Base-by-base conservation (phyloP, 2,329 filamentous ascomycete species). In the Colletotrichum spaethianum region DNA sequence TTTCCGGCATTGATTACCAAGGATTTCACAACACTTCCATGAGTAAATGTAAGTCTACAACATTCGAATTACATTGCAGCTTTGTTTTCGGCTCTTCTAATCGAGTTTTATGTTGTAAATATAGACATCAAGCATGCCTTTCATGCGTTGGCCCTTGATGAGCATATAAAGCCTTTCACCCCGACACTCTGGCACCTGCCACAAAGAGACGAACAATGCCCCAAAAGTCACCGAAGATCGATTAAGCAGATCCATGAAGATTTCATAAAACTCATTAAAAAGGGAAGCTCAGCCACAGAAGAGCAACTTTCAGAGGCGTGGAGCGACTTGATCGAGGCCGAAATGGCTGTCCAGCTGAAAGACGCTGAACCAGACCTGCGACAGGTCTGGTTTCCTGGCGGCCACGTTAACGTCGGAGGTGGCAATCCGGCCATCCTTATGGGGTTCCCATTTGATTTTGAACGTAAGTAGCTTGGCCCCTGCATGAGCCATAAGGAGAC, bases 331-430 rank as follows among this genome's bases (percentile, higher is more conserved):
- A 38, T 71, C 2, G 59, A 50, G 2, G 7, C 4, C 3, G 36
- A 61, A 3, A 38, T 68, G n/a, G 26, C 11, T 5, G 40, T 57
- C 0, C 20, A 61, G 20, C 16, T 68, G 7, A 1, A 46, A 0
- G 48, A n/a, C 0, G 26, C 11, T 7, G 14, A 33, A 1, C 50
- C 67, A 6, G 4, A 69, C 11, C 28, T 74, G 5, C 7, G 18
- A 1, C 69, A 74, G 28, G 65, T 72, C 0, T 74, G 72, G 72
- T 74, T 74, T 26, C 69, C 69, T 1, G 72, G 72, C 0, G 36
- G 42, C 4, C 69, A 74, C 20, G 36, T 60, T 28, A 72, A 72
- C 23, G 44, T 74, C 20, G 69, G 69, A 2, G 69, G 69, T 9
- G 64, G 69, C 3, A 71, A 71, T 7, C 36, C 64, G 0, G n/a